Evolutionary conservation across 192 early-diverging fungal genomes (phyloP), one percentile per base, ranked within the genome.

Genomic region (Backusella westeae): DNA sequence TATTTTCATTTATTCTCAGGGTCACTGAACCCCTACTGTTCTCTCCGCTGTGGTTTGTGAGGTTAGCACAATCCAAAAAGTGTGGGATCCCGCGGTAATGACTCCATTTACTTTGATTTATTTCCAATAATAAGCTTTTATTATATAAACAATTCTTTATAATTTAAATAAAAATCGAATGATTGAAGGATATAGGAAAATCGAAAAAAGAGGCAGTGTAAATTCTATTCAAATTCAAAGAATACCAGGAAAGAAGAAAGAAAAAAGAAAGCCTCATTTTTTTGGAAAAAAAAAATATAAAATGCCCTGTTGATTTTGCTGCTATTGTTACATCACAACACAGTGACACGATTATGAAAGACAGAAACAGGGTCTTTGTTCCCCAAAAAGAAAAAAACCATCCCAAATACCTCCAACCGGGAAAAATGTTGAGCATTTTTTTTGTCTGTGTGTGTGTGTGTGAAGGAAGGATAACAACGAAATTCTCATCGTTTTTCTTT

Each of bases 1-100:
- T 44, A 46, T 72, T 72, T 72, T 72, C 29, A 46, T 29, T 34
- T 42, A 72, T 72, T 72, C 70, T 72, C 70, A 72, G 70, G 70
- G 70, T 44, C 42, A 69, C 35, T 69, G 39, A 69, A 69, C 39
- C 35, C 35, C 35, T 36, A 69, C 35, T 39, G 5, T 39, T 72
- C 70, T 44, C 70, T 44, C 70, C 39, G 29, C 29, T 72, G 26
- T 29, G 6, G 6, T 34, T 72, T 32, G 70, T 71, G 42, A 72
- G 70, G 26, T 72, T 72, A 72, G 70, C 19, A 39, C n/a, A 17
- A 52, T 26, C 15, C 23, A 36, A 69, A 72, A 44, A 46, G 70
- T 72, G 42, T 46, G 38, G 42, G 42, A 72, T 72, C 44, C 70
- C 70, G 70, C 70, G 42, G 42, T 52, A 29, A 52, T 72, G 42